Conservation (phyloP, 176 grass and related monocot species). For the Bromus sterilis region DNA sequence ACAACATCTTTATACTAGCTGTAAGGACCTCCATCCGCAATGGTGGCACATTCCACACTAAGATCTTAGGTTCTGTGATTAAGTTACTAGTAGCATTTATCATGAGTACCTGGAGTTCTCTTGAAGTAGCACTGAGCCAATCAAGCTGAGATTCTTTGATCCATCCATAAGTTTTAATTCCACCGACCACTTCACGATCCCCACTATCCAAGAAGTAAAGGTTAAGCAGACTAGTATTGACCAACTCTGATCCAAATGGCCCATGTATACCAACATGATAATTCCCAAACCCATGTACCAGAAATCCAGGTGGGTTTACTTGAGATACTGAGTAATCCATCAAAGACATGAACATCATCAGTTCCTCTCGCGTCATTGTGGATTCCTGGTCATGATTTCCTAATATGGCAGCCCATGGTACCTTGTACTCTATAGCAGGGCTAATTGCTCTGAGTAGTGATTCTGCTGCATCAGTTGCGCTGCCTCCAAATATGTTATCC, state of each 20-base stretch:
- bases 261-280: conserved; percentile 72
- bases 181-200: conserved; percentile 56
- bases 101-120: conserved; percentile 51
- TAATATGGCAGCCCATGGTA: conserved; percentile 86
- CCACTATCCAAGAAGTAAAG: conserved; percentile 90
- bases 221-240: conserved; percentile 80
- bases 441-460: conserved; percentile 71
- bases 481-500: conserved; percentile 94
- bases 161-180: conserved; percentile 81
- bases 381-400: conserved; percentile 95
- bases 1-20: background rate
- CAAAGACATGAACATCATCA: conserved; percentile 78
- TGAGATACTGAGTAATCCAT: conserved; percentile 95
- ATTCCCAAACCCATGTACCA: conserved; percentile 78
- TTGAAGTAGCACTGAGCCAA: conserved; percentile 61
- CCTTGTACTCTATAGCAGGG: conserved; percentile 57
- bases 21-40: background rate
- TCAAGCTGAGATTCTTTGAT: conserved; percentile 77
- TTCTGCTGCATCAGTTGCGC: conserved; percentile 87
- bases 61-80: background rate
- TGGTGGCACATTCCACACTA: background rate
- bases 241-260: conserved; percentile 47
- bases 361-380: conserved; percentile 76
- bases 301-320: conserved; percentile 73
- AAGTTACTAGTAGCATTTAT: background rate